Percentiles rank a stretch among this genome's conserved stretches.
Evolutionary conservation across 2,329 filamentous ascomycete genomes (phyloP).

Genomic region (Ophiostoma perfectum): DNA sequence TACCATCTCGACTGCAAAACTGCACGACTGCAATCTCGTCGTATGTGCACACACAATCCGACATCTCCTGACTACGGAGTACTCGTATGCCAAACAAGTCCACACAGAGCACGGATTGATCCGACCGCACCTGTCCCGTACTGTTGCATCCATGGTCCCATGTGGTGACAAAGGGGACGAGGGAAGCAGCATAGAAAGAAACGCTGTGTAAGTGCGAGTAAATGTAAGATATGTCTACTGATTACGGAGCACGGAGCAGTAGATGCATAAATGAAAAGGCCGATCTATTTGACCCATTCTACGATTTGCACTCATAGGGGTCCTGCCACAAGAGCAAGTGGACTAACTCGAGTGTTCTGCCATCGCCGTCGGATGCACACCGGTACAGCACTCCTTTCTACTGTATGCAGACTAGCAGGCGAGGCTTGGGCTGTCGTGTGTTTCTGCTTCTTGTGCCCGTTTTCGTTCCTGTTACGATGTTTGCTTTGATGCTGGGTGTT

Average conservation of each 20-base stretch:
- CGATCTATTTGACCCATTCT: conserved; percentile 6
- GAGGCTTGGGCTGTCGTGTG: too few relatives aligned
- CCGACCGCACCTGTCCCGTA: conserved; percentile 4
- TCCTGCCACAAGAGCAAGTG: not conserved
- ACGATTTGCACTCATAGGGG: not conserved
- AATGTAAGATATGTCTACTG: too few relatives aligned
- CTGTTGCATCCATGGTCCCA: not conserved
- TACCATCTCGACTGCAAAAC: not conserved
- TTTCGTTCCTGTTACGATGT: too few relatives aligned
- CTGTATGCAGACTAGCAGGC: not conserved
- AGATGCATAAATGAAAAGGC: not conserved
- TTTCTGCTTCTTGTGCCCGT: too few relatives aligned
- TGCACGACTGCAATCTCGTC: not conserved
- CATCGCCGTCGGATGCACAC: conserved; percentile 2
- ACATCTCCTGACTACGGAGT: too few relatives aligned
- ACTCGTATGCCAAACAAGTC: not conserved
- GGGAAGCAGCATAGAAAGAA: too few relatives aligned
- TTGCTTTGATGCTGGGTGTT: too few relatives aligned
- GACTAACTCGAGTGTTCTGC: not conserved
- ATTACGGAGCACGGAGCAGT: too few relatives aligned
- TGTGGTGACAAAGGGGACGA: not conserved
- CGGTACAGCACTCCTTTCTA: not conserved
- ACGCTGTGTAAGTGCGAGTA: too few relatives aligned
- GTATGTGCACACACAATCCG: not conserved
- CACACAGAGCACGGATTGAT: conserved; percentile 8